These are phyloP conservation scores for Picea engelmannii DNA, from an alignment of 83 land plant genomes.

Conservation along the genomic window DNA sequence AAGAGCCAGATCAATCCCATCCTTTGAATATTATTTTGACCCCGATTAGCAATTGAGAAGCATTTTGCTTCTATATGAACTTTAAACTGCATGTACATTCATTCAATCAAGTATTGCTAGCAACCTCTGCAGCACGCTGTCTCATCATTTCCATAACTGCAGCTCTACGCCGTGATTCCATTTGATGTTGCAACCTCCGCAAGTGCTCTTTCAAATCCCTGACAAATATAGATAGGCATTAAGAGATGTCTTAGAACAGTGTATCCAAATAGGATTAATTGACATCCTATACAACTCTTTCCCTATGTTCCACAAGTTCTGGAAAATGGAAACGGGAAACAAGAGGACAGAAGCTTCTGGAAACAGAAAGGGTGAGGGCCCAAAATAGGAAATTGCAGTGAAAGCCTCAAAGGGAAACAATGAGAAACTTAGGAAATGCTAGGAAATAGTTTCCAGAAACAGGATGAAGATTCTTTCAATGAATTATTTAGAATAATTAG, in stretches of 20 bases:
- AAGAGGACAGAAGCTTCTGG: too few relatives aligned
- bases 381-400: too few relatives aligned
- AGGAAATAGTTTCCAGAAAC: too few relatives aligned
- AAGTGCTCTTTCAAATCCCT: constrained; percentile 91
- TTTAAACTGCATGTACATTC: constrained; percentile 1
- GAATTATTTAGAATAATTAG: too few relatives aligned
- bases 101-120: constrained; percentile 38
- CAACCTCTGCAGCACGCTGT: constrained; percentile 90
- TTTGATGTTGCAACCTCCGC: constrained; percentile 84
- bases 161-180: constrained; percentile 87
- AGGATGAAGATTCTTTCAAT: too few relatives aligned
- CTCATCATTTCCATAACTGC: constrained; percentile 99
- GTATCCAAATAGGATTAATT: neutral
- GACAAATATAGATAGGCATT: constrained; percentile 1
- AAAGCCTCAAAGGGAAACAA: too few relatives aligned
- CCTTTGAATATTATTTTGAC: neutral
- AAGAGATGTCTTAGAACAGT: neutral
- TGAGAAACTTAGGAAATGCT: too few relatives aligned
- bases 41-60: neutral
- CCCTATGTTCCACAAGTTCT: neutral
- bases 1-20: neutral
- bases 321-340: neutral
- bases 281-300: neutral
- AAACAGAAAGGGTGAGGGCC: too few relatives aligned
- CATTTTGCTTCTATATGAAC: constrained; percentile 7